phyloP scores from a whole-genome alignment of 2,329 filamentous ascomycete species.

The Aspergillus flavus region DNA sequence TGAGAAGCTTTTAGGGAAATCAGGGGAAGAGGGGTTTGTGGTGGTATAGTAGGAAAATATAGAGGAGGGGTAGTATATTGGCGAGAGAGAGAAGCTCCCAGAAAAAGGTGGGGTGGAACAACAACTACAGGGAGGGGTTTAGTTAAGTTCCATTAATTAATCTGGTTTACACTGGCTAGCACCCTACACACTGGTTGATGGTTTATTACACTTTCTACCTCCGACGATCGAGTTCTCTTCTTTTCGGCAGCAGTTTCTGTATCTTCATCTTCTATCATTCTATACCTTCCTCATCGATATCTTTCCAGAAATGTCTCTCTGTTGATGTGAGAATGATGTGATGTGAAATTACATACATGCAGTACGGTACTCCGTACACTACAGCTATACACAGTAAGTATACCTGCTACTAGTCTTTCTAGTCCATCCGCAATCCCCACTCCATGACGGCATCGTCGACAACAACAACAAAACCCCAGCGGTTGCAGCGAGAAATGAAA shows the following conservation, averaged over 20 bases:
- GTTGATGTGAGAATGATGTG: neutral
- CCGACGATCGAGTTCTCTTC: neutral
- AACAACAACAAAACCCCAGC: neutral
- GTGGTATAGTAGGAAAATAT: constrained; percentile 5
- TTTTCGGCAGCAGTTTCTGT: neutral
- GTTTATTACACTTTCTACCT: neutral
- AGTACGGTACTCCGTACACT: no score
- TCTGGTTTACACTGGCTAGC: neutral
- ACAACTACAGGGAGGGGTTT: constrained; percentile 7
- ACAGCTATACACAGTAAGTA: no score
- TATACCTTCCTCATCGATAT: neutral
- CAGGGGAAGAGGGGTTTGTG: neutral
- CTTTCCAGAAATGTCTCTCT: neutral
- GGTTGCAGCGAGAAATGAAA: neutral
- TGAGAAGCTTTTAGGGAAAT: neutral
- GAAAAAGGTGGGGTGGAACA: constrained; percentile 14
- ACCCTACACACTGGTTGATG: neutral
- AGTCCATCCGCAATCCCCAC: neutral
- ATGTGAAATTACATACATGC: neutral
- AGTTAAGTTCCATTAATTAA: neutral
- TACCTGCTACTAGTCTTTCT: neutral
- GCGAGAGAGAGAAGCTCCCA: neutral
- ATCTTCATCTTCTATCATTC: neutral
- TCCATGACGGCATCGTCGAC: constrained; percentile 7
- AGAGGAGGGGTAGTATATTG: neutral